Evolutionary conservation across 371 early-diverging fungal species (phyloP).

Genomic region (Syncephalis plumigaleata): DNA sequence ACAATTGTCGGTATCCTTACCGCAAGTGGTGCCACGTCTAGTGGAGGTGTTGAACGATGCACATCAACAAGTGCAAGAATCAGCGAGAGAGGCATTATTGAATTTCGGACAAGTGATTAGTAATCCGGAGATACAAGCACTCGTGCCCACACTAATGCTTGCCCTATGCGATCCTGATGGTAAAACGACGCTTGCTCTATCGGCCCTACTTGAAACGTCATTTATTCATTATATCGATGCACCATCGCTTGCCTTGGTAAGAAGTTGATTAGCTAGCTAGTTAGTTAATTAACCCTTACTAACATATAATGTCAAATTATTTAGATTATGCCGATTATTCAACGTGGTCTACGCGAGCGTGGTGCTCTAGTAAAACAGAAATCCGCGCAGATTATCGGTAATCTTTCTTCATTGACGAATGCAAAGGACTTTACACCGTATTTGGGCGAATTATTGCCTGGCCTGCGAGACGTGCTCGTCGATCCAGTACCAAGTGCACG

Average conservation of each 20-base stretch:
- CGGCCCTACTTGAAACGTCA: slow-evolving; percentile 74
- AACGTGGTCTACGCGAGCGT: slow-evolving; percentile 83
- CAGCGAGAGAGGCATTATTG: slow-evolving; percentile 73
- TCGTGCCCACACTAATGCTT: slow-evolving; percentile 72
- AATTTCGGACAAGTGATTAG: slow-evolving; percentile 87
- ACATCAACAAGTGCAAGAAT: slow-evolving; percentile 77
- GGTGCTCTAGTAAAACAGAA: slow-evolving; percentile 79
- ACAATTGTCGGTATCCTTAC: slow-evolving; percentile 78
- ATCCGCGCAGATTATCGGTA: slow-evolving; percentile 93
- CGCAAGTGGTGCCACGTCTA: slow-evolving; percentile 81
- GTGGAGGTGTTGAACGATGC: slow-evolving; percentile 85
- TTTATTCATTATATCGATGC: slow-evolving; percentile 97
- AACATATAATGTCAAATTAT: background rate
- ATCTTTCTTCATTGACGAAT: slow-evolving; percentile 87
- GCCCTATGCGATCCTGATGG: slow-evolving; percentile 81
- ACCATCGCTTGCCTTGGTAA: slow-evolving; percentile 82
- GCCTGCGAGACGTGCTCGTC: slow-evolving; percentile 70
- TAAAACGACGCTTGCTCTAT: slow-evolving; percentile 66
- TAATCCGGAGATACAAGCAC: slow-evolving; percentile 88
- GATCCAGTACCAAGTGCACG: slow-evolving; percentile 96
- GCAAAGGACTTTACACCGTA: slow-evolving; percentile 82
- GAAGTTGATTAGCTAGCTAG: too few relatives aligned
- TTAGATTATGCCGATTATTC: slow-evolving; percentile 63
- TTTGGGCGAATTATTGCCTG: slow-evolving; percentile 62
- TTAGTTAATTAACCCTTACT: too few relatives aligned